Evolutionary conservation across 2,329 filamentous ascomycete species (phyloP).

Genomic region (Alternaria metachromatica): DNA sequence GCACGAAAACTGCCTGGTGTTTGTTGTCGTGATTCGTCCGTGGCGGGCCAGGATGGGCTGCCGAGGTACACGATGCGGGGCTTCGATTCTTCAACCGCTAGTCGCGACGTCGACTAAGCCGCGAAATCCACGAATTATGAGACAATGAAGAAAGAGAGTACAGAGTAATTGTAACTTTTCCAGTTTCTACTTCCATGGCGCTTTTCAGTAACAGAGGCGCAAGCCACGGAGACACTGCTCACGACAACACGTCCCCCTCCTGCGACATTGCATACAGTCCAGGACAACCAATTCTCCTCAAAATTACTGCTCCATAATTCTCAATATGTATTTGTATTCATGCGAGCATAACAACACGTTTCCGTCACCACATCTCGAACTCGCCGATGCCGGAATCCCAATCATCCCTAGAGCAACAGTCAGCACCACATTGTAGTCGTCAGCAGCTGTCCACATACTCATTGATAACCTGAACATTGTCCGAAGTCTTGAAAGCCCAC

Average conservation of each 20-base stretch:
- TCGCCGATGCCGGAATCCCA: background rate
- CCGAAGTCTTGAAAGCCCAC: conserved; percentile 27
- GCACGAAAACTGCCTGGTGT: background rate
- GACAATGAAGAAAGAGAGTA: background rate
- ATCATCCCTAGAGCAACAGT: background rate
- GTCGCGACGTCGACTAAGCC: background rate
- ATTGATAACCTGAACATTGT: conserved; percentile 3
- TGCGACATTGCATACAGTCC: background rate
- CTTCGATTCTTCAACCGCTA: background rate
- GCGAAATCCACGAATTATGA: background rate
- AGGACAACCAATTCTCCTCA: background rate
- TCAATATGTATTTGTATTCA: background rate
- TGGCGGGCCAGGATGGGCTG: background rate
- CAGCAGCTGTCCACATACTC: background rate
- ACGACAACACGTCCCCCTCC: background rate
- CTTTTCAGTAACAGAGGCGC: background rate
- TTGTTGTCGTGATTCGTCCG: background rate
- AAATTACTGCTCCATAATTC: background rate
- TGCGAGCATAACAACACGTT: background rate
- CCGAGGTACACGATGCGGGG: background rate
- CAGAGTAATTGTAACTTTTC: background rate
- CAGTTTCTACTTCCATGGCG: background rate
- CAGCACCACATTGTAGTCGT: background rate
- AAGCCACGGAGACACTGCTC: background rate
- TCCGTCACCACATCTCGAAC: background rate